These are phyloP conservation scores for Celoporthe dispersa DNA, from an alignment of 2,329 filamentous ascomycete genomes.

Conservation along the genomic window DNA sequence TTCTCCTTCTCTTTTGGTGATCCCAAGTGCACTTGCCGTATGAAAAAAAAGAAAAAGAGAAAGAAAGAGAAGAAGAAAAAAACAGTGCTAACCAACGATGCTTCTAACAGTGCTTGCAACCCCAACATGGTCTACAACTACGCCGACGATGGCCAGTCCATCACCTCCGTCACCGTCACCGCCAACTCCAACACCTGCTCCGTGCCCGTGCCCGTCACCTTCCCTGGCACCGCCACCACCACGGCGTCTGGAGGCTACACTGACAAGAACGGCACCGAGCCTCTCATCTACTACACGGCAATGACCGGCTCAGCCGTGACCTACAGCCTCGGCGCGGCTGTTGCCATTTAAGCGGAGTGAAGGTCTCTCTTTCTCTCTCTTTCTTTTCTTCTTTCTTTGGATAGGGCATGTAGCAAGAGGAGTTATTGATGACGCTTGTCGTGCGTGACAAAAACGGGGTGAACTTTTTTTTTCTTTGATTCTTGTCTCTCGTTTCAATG, in stretches of 20 bases:
- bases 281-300: conserved; percentile 54
- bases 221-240: conserved; percentile 49
- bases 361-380: not conserved
- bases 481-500: conserved; percentile 5
- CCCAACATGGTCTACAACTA: conserved; percentile 53
- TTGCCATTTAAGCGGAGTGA: conserved; percentile 16
- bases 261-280: conserved; percentile 62
- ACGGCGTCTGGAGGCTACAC: conserved; percentile 45
- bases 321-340: conserved; percentile 38
- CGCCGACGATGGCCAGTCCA: conserved; percentile 46
- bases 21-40: no score
- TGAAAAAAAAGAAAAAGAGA: not conserved
- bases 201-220: conserved; percentile 58
- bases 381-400: not conserved
- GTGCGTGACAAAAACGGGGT: not conserved
- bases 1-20: no score
- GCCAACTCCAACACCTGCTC: conserved; percentile 58
- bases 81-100: not conserved
- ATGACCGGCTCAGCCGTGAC: conserved; percentile 50
- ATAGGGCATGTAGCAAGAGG: conserved; percentile 3
- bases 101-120: conserved; percentile 43
- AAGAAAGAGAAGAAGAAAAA: not conserved
- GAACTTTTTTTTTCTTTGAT: not conserved
- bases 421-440: not conserved
- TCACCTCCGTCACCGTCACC: conserved; percentile 55